Evolutionary conservation across 2,329 filamentous ascomycete species (phyloP), one percentile per base, ranked within the genome.

Genomic region (Lasiodiplodia hormozganensis): DNA sequence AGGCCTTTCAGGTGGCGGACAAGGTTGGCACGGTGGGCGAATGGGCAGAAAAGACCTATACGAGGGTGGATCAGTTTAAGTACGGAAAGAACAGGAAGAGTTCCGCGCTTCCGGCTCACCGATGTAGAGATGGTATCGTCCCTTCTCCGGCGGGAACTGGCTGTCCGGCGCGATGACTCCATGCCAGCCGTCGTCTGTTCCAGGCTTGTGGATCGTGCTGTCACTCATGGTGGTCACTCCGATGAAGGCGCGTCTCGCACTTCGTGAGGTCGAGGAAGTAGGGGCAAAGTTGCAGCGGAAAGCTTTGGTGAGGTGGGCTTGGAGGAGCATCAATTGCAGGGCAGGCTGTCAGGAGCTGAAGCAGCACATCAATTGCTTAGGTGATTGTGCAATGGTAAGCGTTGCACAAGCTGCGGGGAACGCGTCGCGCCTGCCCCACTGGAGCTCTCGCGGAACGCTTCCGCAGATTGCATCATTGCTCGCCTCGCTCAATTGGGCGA

Each of bases 41-140:
- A 90, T 2, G 88, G 88, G 72, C 88, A 90, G 79, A 90, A 90
- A 34, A 89, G 82, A 23, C 87, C 85, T 83, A 73, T 28, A n/a
- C 21, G 10, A 18, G n/a, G 4, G 4, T n/a, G 8, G 38, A 21
- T 65, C 36, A 65, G 49, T 23, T 8, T n/a, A 28, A 14, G 10
- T 18, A 8, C 47, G 21, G 21, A 40, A 21, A 3, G n/a, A 31
- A 4, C 3, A 7, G 10, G 4, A 18, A 4, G 10, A 6, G 10
- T 18, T 21, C 28, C n/a, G 62, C 1, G 18, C 7, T 18, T n/a
- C n/a, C 4, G 28, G 25, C 65, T 28, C 71, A 81, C 82, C 85
- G 51, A 87, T 84, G 72, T 87, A 87, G 2, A 88, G 76, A 73
- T 87, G 85, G 75, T 88, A 88, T 51, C 86, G 81, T 57, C 81